These are phyloP conservation scores for Udeniomyces megalosporus DNA, from an alignment of 768 basidiomycete species.

Conservation along the genomic window DNA sequence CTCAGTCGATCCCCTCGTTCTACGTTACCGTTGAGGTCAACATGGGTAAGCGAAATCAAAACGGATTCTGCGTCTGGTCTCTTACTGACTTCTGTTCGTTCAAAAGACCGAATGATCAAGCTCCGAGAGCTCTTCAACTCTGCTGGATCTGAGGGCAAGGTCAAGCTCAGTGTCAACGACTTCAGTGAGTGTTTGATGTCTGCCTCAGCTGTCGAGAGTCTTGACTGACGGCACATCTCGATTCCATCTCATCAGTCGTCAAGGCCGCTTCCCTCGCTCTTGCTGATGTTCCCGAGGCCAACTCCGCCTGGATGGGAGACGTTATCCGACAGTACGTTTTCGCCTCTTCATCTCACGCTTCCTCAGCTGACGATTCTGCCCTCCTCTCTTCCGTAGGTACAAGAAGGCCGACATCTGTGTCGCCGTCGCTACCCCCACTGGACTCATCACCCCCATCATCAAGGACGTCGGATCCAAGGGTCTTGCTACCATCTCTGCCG, in stretches of 20 bases:
- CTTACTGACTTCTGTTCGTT: not conserved
- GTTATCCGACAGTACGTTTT: slow-evolving; percentile 71
- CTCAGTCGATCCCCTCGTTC: slow-evolving; percentile 91
- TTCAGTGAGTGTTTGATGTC: slow-evolving; percentile 37
- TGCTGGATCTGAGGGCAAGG: slow-evolving; percentile 45
- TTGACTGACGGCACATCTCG: too few species aligned
- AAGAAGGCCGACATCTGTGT: slow-evolving; percentile 94
- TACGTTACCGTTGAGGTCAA: slow-evolving; percentile 87
- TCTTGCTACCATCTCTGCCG: slow-evolving; percentile 76
- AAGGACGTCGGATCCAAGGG: slow-evolving; percentile 87
- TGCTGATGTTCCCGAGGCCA: slow-evolving; percentile 88
- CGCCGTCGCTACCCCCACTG: slow-evolving; percentile 88
- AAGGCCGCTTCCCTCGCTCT: slow-evolving; percentile 86
- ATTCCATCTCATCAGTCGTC: slow-evolving; percentile 37
- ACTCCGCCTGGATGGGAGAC: slow-evolving; percentile 95
- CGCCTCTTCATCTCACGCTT: not conserved
- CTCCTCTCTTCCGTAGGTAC: slow-evolving; percentile 38
- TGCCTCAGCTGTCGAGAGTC: not conserved
- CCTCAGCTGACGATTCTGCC: not conserved
- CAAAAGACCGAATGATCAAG: slow-evolving; percentile 46
- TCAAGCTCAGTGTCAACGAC: slow-evolving; percentile 89
- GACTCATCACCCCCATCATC: slow-evolving; percentile 93
- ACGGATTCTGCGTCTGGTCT: not conserved
- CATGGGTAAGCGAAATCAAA: slow-evolving; percentile 56
- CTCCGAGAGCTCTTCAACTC: slow-evolving; percentile 87